A percentile compares a stretch with the other conserved stretches of the same genome.
Evolutionary conservation across 75 land plant genomes (phyloP).

Genomic region (Selaginella tamariscina): DNA sequence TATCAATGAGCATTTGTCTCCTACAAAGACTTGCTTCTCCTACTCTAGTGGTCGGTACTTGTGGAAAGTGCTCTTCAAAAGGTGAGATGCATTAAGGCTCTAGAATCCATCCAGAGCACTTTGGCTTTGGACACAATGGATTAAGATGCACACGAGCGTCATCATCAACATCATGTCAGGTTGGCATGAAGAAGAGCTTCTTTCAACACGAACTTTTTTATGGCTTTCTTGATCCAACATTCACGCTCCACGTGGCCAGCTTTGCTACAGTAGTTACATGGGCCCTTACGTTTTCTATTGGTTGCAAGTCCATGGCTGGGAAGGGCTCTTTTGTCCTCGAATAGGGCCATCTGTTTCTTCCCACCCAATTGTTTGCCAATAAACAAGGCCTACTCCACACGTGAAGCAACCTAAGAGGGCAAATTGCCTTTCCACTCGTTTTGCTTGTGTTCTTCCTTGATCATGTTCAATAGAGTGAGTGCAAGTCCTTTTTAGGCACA

Average conservation of each 20-base stretch:
- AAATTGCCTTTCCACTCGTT: neutral
- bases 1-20: neutral
- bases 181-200: conserved; percentile 1
- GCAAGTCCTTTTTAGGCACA: neutral
- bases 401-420: neutral
- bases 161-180: conserved; percentile 1
- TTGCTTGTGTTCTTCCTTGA: neutral
- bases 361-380: neutral
- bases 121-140: neutral
- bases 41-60: neutral
- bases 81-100: neutral
- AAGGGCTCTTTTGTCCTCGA: neutral
- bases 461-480: neutral
- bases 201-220: neutral
- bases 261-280: neutral
- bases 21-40: conserved; percentile 3
- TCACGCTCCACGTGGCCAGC: conserved; percentile 4
- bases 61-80: neutral
- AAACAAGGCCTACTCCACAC: neutral
- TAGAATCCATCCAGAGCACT: conserved; percentile 1
- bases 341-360: conserved; percentile 1
- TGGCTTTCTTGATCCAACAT: neutral
- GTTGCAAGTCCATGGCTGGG: neutral
- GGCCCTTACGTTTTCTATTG: neutral
- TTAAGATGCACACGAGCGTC: neutral